phyloP scores from a whole-genome alignment of 169 alveolate species.

The Cryptosporidium sp. region DNA sequence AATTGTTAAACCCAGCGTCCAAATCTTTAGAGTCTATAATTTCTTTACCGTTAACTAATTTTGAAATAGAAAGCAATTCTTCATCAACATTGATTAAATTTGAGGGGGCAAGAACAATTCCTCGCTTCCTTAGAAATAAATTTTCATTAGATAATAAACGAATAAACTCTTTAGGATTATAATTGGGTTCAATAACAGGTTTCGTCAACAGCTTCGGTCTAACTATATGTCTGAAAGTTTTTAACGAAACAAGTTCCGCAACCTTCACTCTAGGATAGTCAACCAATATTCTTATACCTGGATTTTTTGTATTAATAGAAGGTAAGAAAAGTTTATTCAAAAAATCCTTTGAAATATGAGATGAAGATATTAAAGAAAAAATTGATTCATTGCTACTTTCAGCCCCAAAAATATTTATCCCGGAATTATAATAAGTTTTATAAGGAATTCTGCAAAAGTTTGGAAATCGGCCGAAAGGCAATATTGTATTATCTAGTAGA shows the following conservation, averaged over 20 bases:
- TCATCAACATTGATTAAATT: not conserved
- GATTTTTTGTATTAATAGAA: not conserved
- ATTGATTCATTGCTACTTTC: constrained; percentile 45
- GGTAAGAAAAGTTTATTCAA: not conserved
- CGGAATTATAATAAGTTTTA: constrained; percentile 11
- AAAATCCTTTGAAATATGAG: constrained; percentile 1
- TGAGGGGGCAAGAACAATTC: constrained; percentile 2
- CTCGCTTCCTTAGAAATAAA: constrained; percentile 14
- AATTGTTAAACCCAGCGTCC: not conserved
- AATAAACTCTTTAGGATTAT: constrained; percentile 17
- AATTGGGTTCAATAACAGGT: constrained; percentile 20
- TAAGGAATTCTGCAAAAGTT: constrained; percentile 19
- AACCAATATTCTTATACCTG: constrained; percentile 8
- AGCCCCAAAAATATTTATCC: constrained; percentile 35
- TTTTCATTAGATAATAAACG: constrained; percentile 45
- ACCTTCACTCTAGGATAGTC: constrained; percentile 42
- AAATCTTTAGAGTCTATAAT: not conserved
- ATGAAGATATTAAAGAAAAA: constrained; percentile 2
- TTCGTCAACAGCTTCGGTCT: constrained; percentile 6
- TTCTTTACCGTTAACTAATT: not conserved
- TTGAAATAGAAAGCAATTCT: not conserved
- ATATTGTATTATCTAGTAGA: not conserved
- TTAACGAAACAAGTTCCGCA: constrained; percentile 36
- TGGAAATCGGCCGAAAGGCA: constrained; percentile 27
- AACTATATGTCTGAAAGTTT: constrained; percentile 12